Percentiles rank a stretch among this genome's conserved stretches.
phyloP scores from a whole-genome alignment of 2,329 filamentous ascomycete genomes.

The Pseudophaeomoniella oleicola region DNA sequence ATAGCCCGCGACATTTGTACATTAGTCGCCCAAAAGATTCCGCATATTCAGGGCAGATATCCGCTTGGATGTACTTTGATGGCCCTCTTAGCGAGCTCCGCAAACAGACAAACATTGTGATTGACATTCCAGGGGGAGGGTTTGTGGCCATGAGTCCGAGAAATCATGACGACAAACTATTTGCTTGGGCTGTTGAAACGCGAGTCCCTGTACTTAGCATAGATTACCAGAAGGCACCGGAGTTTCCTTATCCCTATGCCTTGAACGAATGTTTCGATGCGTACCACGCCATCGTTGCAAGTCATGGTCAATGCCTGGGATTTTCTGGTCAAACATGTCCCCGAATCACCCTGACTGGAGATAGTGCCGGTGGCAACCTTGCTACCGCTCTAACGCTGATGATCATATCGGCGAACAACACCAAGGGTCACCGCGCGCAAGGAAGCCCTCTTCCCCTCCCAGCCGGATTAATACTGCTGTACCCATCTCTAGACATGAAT shows the following conservation, averaged over 20 bases:
- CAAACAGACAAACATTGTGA: constrained; percentile 60
- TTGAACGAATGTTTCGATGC: constrained; percentile 80
- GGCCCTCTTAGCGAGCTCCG: constrained; percentile 66
- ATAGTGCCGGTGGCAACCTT: constrained; percentile 72
- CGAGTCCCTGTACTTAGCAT: constrained; percentile 80
- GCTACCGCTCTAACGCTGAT: constrained; percentile 72
- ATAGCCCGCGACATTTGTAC: constrained; percentile 66
- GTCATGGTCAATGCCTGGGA: constrained; percentile 60
- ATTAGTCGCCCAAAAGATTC: constrained; percentile 70
- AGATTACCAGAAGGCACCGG: constrained; percentile 79
- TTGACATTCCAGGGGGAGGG: constrained; percentile 87
- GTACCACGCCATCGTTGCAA: constrained; percentile 59
- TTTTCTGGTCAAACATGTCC: constrained; percentile 52
- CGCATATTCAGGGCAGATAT: constrained; percentile 68
- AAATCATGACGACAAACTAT: constrained; percentile 82
- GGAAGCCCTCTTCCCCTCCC: constrained; percentile 51
- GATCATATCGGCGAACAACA: constrained; percentile 62
- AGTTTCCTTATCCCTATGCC: constrained; percentile 72
- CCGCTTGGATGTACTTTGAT: constrained; percentile 88
- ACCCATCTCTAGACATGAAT: constrained; percentile 88
- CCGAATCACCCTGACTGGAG: constrained; percentile 58
- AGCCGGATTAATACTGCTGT: constrained; percentile 70
- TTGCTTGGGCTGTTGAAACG: constrained; percentile 81
- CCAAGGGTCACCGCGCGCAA: constrained; percentile 21
- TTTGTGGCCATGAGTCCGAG: constrained; percentile 97